Conservation (phyloP, 1,284 basidiomycete species). For the Prillingera fragicola region DNA sequence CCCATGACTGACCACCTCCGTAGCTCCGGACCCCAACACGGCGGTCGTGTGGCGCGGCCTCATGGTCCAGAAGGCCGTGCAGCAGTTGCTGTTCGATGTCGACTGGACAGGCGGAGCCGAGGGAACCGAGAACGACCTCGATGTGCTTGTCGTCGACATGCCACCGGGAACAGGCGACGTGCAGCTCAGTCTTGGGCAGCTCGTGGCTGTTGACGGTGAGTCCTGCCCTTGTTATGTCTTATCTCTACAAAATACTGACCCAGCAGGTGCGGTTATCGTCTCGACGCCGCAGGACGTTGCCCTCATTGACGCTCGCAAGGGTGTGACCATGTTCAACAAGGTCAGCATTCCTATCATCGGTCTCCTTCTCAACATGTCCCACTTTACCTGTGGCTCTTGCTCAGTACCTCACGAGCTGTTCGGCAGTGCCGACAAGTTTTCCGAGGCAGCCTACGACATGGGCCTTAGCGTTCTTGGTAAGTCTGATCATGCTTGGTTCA, state of each 20-base stretch:
- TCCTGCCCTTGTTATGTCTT: conserved; percentile 2
- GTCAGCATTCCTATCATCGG: conserved; percentile 83
- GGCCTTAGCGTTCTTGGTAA: conserved; percentile 66
- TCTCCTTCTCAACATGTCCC: conserved; percentile 82
- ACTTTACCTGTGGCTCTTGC: conserved; percentile 74
- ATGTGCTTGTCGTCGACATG: conserved; percentile 90
- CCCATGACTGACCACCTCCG: not conserved
- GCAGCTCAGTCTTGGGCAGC: conserved; percentile 83
- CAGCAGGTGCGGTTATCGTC: conserved; percentile 75
- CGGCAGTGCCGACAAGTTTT: conserved; percentile 65
- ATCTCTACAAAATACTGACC: not conserved
- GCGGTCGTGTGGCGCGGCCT: conserved; percentile 93
- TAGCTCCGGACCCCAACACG: conserved; percentile 55
- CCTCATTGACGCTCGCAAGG: conserved; percentile 84
- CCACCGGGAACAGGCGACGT: conserved; percentile 97
- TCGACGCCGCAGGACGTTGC: conserved; percentile 96
- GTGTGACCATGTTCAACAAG: conserved; percentile 89
- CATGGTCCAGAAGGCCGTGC: conserved; percentile 98
- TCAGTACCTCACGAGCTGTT: conserved; percentile 69
- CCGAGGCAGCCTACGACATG: conserved; percentile 58
- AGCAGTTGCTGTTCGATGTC: conserved; percentile 89
- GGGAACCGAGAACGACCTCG: conserved; percentile 54
- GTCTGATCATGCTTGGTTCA: conserved; percentile 1
- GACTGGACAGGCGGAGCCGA: conserved; percentile 64
- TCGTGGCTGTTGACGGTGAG: conserved; percentile 78